A percentile compares a stretch with the other conserved stretches of the same genome.
These are phyloP conservation scores for Nemophila menziesii DNA, from an alignment of 257 asterid genomes.

Conservation along the genomic window DNA sequence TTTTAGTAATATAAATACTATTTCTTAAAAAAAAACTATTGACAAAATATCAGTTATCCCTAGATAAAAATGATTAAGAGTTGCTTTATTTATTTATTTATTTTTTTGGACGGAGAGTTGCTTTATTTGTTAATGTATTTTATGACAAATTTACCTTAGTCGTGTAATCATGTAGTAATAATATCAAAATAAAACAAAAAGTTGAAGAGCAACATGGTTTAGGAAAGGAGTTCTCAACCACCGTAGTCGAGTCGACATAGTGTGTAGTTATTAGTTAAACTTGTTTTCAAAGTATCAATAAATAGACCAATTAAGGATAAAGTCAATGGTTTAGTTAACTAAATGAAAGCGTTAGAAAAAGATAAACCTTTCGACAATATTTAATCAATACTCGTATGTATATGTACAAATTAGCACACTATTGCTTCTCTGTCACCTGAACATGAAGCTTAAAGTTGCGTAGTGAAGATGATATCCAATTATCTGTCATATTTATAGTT, in stretches of 20 bases:
- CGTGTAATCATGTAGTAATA: too few species aligned
- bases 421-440: neutral
- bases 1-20: too few species aligned
- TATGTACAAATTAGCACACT: neutral
- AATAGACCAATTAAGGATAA: neutral
- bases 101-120: too few species aligned
- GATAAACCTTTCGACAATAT: neutral
- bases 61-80: too few species aligned
- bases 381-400: neutral
- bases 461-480: neutral
- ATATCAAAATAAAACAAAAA: too few species aligned
- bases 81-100: too few species aligned
- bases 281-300: neutral
- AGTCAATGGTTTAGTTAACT: slow-evolving; percentile 4
- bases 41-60: too few species aligned
- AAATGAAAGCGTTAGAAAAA: slow-evolving; percentile 4
- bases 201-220: too few species aligned
- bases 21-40: too few species aligned
- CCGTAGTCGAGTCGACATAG: neutral
- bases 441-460: neutral
- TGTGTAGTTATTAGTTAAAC: neutral
- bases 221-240: neutral
- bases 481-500: neutral
- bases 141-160: too few species aligned
- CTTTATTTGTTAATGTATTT: too few species aligned